A percentile compares a stretch with the other conserved stretches of the same genome.
phyloP scores from a whole-genome alignment of 2,329 filamentous ascomycete species.

The Penicillium sp. region DNA sequence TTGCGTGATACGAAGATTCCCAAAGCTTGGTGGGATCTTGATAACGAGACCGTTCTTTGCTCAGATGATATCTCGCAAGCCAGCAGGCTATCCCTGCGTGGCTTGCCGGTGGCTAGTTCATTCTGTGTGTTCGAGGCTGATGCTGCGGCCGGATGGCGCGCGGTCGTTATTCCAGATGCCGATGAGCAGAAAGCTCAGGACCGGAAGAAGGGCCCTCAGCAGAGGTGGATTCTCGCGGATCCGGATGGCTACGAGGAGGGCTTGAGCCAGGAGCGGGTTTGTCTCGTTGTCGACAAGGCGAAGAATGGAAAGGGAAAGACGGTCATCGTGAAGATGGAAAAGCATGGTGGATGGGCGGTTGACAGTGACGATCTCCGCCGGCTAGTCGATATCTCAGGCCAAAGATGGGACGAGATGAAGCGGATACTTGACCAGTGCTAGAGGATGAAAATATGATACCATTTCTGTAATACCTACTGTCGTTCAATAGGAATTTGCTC shows the following conservation, averaged over 20 bases:
- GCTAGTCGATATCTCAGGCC: constrained; percentile 56
- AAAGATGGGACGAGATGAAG: constrained; percentile 60
- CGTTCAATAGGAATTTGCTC: not conserved
- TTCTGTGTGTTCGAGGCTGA: constrained; percentile 70
- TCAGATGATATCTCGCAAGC: constrained; percentile 55
- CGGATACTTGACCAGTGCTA: constrained; percentile 36
- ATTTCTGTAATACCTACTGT: constrained; percentile 7
- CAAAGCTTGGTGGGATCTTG: constrained; percentile 73
- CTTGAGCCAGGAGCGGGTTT: constrained; percentile 76
- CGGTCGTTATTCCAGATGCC: constrained; percentile 33
- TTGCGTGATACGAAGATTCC: constrained; percentile 73
- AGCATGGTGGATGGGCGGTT: constrained; percentile 70
- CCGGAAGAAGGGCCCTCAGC: constrained; percentile 35
- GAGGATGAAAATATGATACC: constrained; percentile 26
- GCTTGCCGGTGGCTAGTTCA: constrained; percentile 69
- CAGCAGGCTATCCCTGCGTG: constrained; percentile 55
- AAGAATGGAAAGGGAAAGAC: constrained; percentile 45
- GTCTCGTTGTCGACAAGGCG: constrained; percentile 65
- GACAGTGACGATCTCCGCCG: constrained; percentile 58
- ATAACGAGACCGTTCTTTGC: constrained; percentile 74
- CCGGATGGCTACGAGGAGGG: constrained; percentile 86
- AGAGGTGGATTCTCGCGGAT: constrained; percentile 72
- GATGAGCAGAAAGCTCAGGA: constrained; percentile 32
- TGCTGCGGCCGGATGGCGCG: constrained; percentile 37
- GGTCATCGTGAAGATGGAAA: constrained; percentile 66